Percentiles rank a stretch among this genome's conserved stretches.
Conservation (phyloP, 2,329 filamentous ascomycete genomes). For the Huntiella decipiens region DNA sequence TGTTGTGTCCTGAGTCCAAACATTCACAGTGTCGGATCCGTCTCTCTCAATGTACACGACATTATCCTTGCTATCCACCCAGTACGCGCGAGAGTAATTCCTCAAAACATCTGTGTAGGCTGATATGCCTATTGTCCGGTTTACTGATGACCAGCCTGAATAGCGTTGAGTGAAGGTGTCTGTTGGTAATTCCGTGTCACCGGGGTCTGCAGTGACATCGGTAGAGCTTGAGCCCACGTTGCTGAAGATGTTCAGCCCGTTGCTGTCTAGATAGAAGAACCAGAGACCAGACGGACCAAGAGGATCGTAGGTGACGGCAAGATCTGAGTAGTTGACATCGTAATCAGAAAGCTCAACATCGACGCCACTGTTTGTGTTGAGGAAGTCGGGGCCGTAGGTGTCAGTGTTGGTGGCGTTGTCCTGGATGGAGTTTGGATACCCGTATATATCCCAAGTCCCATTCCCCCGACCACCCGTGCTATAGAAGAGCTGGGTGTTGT, state of each 20-base stretch:
- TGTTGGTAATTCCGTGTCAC: neutral
- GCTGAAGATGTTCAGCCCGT: neutral
- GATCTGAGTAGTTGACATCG: too few relatives aligned
- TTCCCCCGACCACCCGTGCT: neutral
- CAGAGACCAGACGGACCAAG: neutral
- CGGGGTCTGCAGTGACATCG: neutral
- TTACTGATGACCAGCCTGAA: neutral
- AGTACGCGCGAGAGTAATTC: neutral
- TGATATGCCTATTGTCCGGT: neutral
- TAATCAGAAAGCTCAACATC: too few relatives aligned
- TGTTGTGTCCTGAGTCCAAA: neutral
- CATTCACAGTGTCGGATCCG: neutral
- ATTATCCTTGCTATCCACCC: neutral
- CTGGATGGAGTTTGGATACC: too few relatives aligned
- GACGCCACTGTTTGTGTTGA: too few relatives aligned
- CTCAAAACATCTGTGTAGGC: neutral
- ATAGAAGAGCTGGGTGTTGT: neutral
- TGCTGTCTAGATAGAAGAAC: neutral
- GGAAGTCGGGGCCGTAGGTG: too few relatives aligned
- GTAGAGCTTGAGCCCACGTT: neutral
- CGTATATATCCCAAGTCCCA: neutral
- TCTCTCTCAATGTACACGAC: neutral
- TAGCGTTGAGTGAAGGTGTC: neutral
- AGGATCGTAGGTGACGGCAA: neutral
- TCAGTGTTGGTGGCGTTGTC: too few relatives aligned